Conservation (phyloP, 75 land plant species). For the Azolla pinnata region DNA sequence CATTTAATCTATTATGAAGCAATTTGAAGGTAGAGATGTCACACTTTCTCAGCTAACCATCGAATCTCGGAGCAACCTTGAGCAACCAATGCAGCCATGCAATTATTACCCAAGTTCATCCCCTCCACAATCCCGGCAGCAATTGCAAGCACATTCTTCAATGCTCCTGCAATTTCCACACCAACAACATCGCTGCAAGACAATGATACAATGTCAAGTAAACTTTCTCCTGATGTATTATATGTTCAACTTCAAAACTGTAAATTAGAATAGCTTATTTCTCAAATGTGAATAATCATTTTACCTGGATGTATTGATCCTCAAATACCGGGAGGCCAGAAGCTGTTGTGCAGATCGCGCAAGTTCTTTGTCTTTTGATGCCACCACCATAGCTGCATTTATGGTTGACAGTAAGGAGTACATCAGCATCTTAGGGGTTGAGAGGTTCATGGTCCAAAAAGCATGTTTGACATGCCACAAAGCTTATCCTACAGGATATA, state of each 20-base stretch:
- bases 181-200: conserved; percentile 79
- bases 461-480: no score
- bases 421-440: no score
- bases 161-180: conserved; percentile 90
- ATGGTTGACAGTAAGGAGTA: no score
- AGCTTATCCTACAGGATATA: no score
- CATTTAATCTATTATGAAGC: no score
- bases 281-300: no score
- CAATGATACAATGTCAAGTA: not conserved
- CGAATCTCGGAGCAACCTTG: conserved; percentile 92
- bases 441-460: no score
- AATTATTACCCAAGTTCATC: conserved; percentile 86
- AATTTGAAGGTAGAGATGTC: no score
- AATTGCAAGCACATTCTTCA: conserved; percentile 93
- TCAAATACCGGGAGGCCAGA: conserved; percentile 60
- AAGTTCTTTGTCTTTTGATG: conserved; percentile 79
- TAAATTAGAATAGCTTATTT: no score
- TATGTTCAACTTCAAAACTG: no score
- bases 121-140: conserved; percentile 96
- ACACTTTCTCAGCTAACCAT: conserved; percentile 88
- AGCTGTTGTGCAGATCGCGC: conserved; percentile 78
- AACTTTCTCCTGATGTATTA: not conserved
- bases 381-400: conserved; percentile 90
- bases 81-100: conserved; percentile 92
- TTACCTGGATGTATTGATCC: conserved; percentile 80